Percentiles rank a stretch among this genome's conserved stretches.
Evolutionary conservation across 495 filamentous ascomycete species (phyloP).

Genomic region (Aspergillus kassunensis): DNA sequence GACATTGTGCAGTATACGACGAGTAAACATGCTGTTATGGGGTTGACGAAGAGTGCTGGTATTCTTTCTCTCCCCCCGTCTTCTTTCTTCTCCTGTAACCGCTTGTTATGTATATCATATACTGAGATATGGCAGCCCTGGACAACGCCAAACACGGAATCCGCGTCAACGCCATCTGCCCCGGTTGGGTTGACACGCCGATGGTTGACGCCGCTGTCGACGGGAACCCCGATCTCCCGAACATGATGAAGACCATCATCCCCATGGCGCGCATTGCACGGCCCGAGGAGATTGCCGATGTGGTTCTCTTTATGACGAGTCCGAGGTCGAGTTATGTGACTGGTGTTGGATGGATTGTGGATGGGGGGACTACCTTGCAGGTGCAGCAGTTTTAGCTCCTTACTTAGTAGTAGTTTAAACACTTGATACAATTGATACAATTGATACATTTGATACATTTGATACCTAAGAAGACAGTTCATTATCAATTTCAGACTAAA

Average conservation of each 20-base stretch:
- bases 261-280: constrained; percentile 35
- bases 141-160: constrained; percentile 30
- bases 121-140: constrained; percentile 14
- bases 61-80: background rate
- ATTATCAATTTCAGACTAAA: too few species aligned
- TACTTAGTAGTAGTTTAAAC: too few species aligned
- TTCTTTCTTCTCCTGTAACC: too few species aligned
- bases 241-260: constrained; percentile 10
- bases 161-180: constrained; percentile 43
- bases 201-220: constrained; percentile 26
- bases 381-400: too few species aligned
- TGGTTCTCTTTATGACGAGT: constrained; percentile 39
- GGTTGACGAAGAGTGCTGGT: constrained; percentile 25
- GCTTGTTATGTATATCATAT: too few species aligned
- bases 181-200: constrained; percentile 39
- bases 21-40: constrained; percentile 42
- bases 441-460: too few species aligned
- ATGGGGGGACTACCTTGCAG: constrained; percentile 15
- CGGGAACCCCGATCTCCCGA: constrained; percentile 19
- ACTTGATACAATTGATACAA: too few species aligned
- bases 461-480: too few species aligned
- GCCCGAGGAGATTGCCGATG: constrained; percentile 41
- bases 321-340: constrained; percentile 36
- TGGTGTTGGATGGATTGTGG: constrained; percentile 23
- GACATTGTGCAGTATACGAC: constrained; percentile 32